These are phyloP conservation scores for Trametes versicolor DNA, from an alignment of 1,284 basidiomycete genomes.

Conservation along the genomic window DNA sequence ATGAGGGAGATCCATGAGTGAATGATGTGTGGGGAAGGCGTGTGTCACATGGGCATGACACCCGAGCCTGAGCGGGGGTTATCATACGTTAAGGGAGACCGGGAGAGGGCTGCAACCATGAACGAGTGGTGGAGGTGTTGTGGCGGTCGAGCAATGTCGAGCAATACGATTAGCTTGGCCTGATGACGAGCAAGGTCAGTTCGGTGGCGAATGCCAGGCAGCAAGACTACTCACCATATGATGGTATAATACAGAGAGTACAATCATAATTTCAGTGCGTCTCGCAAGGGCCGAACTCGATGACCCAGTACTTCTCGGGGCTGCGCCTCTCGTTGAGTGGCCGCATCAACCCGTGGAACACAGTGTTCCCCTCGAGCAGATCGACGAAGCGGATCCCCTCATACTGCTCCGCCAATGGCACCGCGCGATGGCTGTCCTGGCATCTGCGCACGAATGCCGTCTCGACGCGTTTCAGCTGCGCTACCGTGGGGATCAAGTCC, in stretches of 20 bases:
- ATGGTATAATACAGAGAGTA: conserved; percentile 26
- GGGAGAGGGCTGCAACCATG: not conserved
- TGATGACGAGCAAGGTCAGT: conserved; percentile 12
- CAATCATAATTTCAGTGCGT: conserved; percentile 20
- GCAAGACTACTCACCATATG: conserved; percentile 21
- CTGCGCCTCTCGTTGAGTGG: conserved; percentile 34
- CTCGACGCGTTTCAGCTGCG: conserved; percentile 46
- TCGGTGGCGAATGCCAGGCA: not conserved
- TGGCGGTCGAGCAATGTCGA: conserved; percentile 14
- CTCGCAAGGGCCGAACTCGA: conserved; percentile 25
- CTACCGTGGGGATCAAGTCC: conserved; percentile 40
- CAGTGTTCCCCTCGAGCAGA: conserved; percentile 52
- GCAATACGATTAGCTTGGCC: conserved; percentile 28
- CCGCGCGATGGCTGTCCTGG: conserved; percentile 38
- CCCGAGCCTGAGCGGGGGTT: conserved; percentile 31
- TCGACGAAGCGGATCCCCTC: conserved; percentile 62
- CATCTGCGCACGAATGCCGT: conserved; percentile 57
- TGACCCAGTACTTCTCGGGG: conserved; percentile 24
- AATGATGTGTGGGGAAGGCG: conserved; percentile 14
- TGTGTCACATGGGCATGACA: conserved; percentile 25
- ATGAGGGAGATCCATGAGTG: conserved; percentile 15
- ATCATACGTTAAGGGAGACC: conserved; percentile 21
- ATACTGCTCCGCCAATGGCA: conserved; percentile 41
- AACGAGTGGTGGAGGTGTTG: conserved; percentile 24
- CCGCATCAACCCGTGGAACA: conserved; percentile 53